Percentiles rank a stretch among this genome's conserved stretches.
Conservation (phyloP, 1,284 basidiomycete species). For the Ustanciosporium gigantosporum region DNA sequence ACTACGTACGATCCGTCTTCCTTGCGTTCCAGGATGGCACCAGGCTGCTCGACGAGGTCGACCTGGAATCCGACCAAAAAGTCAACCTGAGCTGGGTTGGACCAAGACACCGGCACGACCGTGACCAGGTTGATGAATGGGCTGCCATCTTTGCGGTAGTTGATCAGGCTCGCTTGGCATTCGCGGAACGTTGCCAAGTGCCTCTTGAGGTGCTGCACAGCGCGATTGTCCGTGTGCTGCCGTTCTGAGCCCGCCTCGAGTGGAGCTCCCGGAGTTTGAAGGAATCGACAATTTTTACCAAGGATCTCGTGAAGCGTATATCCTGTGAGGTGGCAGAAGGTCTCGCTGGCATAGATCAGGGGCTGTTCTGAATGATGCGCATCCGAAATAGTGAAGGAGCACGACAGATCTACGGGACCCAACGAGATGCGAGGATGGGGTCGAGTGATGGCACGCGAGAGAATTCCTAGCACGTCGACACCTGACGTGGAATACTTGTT, state of each 20-base stretch:
- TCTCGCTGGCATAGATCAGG: slow-evolving; percentile 83
- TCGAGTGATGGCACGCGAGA: slow-evolving; percentile 75
- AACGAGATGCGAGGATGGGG: slow-evolving; percentile 76
- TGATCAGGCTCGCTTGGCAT: slow-evolving; percentile 82
- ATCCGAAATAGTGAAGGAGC: slow-evolving; percentile 86
- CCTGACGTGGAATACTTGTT: slow-evolving; percentile 79
- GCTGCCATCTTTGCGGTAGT: slow-evolving; percentile 82
- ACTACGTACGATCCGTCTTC: slow-evolving; percentile 51
- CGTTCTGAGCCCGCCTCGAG: slow-evolving; percentile 71
- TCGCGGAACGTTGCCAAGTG: slow-evolving; percentile 38
- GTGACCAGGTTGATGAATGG: slow-evolving; percentile 69
- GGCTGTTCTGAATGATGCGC: slow-evolving; percentile 77
- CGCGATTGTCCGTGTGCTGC: slow-evolving; percentile 71
- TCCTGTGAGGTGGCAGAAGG: slow-evolving; percentile 79
- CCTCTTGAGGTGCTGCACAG: slow-evolving; percentile 66
- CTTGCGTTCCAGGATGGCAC: slow-evolving; percentile 69
- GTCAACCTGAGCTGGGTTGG: slow-evolving; percentile 73
- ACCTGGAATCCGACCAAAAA: slow-evolving; percentile 84
- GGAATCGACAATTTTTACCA: slow-evolving; percentile 61
- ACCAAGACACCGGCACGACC: slow-evolving; percentile 51
- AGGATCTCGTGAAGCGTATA: slow-evolving; percentile 68
- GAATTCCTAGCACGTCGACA: slow-evolving; percentile 82
- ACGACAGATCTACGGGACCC: slow-evolving; percentile 88
- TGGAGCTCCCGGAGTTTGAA: slow-evolving; percentile 75
- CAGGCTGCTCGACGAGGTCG: slow-evolving; percentile 83